These are phyloP conservation scores for Aspergillus tanneri DNA, from an alignment of 2,329 filamentous ascomycete species.

Conservation along the genomic window DNA sequence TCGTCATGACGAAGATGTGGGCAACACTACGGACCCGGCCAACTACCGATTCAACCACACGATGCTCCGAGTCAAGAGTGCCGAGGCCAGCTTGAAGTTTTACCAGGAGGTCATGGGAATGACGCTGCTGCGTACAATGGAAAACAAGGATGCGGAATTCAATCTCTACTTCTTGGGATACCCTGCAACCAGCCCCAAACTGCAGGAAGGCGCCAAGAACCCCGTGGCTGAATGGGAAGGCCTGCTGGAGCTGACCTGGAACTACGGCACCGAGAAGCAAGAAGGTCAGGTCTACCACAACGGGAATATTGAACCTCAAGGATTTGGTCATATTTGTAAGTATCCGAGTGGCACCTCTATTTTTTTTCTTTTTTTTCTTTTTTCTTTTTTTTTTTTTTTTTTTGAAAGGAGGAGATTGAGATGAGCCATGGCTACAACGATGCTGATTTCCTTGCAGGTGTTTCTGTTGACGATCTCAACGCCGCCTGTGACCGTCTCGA, in stretches of 20 bases:
- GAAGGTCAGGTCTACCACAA: conserved; percentile 87
- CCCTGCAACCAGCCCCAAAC: conserved; percentile 54
- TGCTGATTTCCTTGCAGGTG: conserved; percentile 49
- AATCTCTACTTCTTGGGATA: conserved; percentile 94
- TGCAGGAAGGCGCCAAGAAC: conserved; percentile 53
- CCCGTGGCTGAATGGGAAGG: conserved; percentile 71
- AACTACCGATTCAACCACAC: conserved; percentile 68
- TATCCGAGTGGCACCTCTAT: conserved; percentile 17
- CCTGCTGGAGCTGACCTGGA: conserved; percentile 86
- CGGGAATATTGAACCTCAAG: conserved; percentile 86
- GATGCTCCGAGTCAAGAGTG: conserved; percentile 91
- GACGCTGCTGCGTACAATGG: conserved; percentile 70
- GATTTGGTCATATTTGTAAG: conserved; percentile 89
- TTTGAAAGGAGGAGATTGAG: neutral
- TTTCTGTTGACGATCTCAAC: conserved; percentile 84
- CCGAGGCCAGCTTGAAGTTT: conserved; percentile 70
- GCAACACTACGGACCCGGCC: conserved; percentile 68
- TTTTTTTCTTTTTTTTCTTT: too few species aligned
- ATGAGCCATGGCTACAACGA: conserved; percentile 2
- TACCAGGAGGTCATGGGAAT: conserved; percentile 89
- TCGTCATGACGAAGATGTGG: conserved; percentile 69
- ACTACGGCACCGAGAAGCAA: conserved; percentile 70
- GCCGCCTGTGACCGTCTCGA: conserved; percentile 86
- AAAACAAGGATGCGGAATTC: conserved; percentile 71
- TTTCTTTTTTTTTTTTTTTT: too few species aligned